Percentiles rank a stretch among this genome's conserved stretches.
Evolutionary conservation across 164 flowering plant species (phyloP).

Genomic region (Cinnamomum micranthum): DNA sequence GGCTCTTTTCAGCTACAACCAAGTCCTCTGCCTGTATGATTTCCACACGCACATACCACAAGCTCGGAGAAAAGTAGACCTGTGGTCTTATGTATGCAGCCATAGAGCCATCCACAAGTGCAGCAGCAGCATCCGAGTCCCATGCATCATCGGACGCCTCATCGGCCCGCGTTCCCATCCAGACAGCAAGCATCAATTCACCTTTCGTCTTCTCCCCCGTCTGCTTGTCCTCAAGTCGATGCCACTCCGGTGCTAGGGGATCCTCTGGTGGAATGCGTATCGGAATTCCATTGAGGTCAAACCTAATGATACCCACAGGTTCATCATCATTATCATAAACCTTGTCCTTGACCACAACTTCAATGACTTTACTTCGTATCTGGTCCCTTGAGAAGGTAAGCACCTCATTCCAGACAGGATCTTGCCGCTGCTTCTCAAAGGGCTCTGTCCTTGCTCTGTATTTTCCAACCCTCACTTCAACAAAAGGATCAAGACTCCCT

Average conservation of each 20-base stretch:
- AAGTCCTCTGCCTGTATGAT: conserved; percentile 89
- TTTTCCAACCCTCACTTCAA: conserved; percentile 85
- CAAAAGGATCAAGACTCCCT: conserved; percentile 87
- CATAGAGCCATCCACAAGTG: conserved; percentile 45
- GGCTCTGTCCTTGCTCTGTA: conserved; percentile 89
- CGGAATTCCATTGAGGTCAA: conserved; percentile 84
- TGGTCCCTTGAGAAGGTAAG: conserved; percentile 79
- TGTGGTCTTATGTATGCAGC: conserved; percentile 59
- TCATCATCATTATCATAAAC: conserved; percentile 72
- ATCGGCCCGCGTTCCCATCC: conserved; percentile 96
- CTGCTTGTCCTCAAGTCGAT: conserved; percentile 68
- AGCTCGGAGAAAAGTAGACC: conserved; percentile 82
- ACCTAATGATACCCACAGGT: conserved; percentile 68
- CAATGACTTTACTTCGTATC: conserved; percentile 71
- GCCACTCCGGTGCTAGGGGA: conserved; percentile 94
- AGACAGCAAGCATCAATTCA: conserved; percentile 91
- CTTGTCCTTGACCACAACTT: conserved; percentile 85
- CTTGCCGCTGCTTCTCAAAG: conserved; percentile 55
- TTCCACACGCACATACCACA: conserved; percentile 89
- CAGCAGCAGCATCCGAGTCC: conserved; percentile 83
- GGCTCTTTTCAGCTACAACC: conserved; percentile 57
- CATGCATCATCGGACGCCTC: conserved; percentile 92
- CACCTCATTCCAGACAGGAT: conserved; percentile 86
- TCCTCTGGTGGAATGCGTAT: conserved; percentile 75
- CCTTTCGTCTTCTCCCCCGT: conserved; percentile 62